phyloP scores from a whole-genome alignment of 148 eudicot species.

The Cornus florida region DNA sequence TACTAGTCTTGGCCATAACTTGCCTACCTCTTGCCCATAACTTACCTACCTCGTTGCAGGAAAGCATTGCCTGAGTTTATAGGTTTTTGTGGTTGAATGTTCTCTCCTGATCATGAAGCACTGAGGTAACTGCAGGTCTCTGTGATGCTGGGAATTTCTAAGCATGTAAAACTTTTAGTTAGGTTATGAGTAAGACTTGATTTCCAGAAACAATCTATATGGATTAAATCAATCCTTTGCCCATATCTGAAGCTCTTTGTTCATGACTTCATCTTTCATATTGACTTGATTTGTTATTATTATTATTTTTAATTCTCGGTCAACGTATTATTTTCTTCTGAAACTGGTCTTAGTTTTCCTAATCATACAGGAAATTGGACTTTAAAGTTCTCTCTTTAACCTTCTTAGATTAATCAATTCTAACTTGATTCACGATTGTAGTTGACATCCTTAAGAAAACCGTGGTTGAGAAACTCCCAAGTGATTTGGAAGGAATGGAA shows the following conservation, averaged over 20 bases:
- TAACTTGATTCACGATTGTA: conserved; percentile 24
- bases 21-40: not conserved
- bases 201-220: not conserved
- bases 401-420: conserved; percentile 1
- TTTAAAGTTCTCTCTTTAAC: not conserved
- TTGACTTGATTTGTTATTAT: no score
- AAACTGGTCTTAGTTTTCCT: not conserved
- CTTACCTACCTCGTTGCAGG: not conserved
- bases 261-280: not conserved
- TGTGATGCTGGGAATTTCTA: no score
- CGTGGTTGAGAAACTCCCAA: conserved; percentile 82
- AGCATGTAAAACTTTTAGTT: not conserved
- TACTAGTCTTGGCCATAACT: not conserved
- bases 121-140: no score
- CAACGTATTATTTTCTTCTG: not conserved
- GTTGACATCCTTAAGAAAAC: conserved; percentile 91
- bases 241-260: not conserved
- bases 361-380: not conserved
- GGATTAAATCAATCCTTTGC: not conserved
- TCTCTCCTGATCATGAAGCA: not conserved
- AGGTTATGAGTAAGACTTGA: not conserved
- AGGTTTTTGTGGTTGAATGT: not conserved
- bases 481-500: conserved; percentile 96
- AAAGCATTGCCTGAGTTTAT: not conserved
- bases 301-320: no score